These are phyloP conservation scores for Karstenula rhodostoma DNA, from an alignment of 2,329 filamentous ascomycete genomes.

Conservation along the genomic window DNA sequence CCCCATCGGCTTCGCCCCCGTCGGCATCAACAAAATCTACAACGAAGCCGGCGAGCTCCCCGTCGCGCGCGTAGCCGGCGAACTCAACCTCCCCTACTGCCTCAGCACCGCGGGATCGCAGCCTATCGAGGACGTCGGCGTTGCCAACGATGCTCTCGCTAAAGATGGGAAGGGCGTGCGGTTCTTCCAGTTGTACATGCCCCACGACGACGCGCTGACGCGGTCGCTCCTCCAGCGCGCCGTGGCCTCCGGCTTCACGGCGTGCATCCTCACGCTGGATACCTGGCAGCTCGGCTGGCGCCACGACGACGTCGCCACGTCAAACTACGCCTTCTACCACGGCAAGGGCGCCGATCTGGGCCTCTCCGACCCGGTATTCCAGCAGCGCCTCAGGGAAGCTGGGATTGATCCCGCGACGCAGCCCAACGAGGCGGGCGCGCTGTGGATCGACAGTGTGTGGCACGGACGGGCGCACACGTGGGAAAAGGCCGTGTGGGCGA, in stretches of 20 bases:
- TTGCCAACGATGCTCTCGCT: constrained; percentile 59
- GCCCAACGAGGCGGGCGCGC: constrained; percentile 62
- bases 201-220: constrained; percentile 68
- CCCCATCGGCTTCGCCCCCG: constrained; percentile 70
- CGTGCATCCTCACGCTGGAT: constrained; percentile 68
- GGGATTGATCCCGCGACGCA: constrained; percentile 63
- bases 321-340: constrained; percentile 71
- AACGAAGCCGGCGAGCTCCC: constrained; percentile 65
- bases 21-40: constrained; percentile 73
- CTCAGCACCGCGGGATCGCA: constrained; percentile 65
- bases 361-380: constrained; percentile 67
- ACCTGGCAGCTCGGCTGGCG: constrained; percentile 71
- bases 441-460: constrained; percentile 73
- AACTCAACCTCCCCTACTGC: constrained; percentile 67
- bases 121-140: constrained; percentile 66
- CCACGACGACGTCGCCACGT: constrained; percentile 63
- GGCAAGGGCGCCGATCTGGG: constrained; percentile 67
- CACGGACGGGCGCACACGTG: constrained; percentile 70
- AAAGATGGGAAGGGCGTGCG: constrained; percentile 45
- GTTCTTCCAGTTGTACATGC: constrained; percentile 72
- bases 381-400: constrained; percentile 58
- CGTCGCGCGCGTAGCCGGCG: constrained; percentile 67
- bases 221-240: constrained; percentile 65
- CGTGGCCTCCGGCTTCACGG: constrained; percentile 62
- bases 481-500: constrained; percentile 58